Percentiles rank a stretch among this genome's conserved stretches.
Conservation (phyloP, 495 filamentous ascomycete genomes). For the Annulohypoxylon nitens region DNA sequence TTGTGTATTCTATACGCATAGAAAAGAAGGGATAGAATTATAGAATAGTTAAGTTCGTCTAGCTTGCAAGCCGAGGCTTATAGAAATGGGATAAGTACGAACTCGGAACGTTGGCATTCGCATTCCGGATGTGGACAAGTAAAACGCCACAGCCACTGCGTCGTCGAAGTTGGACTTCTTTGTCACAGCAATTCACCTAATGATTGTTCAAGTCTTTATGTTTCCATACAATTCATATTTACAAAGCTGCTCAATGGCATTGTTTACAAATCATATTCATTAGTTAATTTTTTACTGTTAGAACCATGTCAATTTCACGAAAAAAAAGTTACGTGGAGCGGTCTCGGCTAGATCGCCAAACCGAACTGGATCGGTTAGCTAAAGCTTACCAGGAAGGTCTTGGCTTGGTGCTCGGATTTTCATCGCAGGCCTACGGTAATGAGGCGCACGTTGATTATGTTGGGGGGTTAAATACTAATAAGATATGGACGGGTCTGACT, state of each 20-base stretch:
- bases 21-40: neutral
- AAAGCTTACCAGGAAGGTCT: slow-evolving; percentile 25
- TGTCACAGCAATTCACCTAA: slow-evolving; percentile 9
- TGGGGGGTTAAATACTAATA: slow-evolving; percentile 33
- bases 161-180: slow-evolving; percentile 19
- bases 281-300: slow-evolving; percentile 1
- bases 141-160: slow-evolving; percentile 11
- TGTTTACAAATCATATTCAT: slow-evolving; percentile 12
- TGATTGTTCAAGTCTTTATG: slow-evolving; percentile 16
- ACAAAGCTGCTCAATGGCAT: slow-evolving; percentile 35
- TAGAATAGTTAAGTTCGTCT: neutral
- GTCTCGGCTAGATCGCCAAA: slow-evolving; percentile 34
- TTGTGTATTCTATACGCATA: slow-evolving; percentile 1
- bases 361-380: slow-evolving; percentile 37
- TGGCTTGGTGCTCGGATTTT: slow-evolving; percentile 38
- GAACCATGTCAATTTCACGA: slow-evolving; percentile 24
- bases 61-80: neutral
- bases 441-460: slow-evolving; percentile 41
- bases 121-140: slow-evolving; percentile 39
- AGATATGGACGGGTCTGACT: slow-evolving; percentile 18
- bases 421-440: slow-evolving; percentile 15
- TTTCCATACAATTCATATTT: neutral
- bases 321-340: slow-evolving; percentile 30
- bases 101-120: slow-evolving; percentile 24
- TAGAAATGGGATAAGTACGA: slow-evolving; percentile 9